Percentiles rank a stretch among this genome's conserved stretches.
Conservation (phyloP, 2,329 filamentous ascomycete species). For the Lasiodiplodia theobromae region DNA sequence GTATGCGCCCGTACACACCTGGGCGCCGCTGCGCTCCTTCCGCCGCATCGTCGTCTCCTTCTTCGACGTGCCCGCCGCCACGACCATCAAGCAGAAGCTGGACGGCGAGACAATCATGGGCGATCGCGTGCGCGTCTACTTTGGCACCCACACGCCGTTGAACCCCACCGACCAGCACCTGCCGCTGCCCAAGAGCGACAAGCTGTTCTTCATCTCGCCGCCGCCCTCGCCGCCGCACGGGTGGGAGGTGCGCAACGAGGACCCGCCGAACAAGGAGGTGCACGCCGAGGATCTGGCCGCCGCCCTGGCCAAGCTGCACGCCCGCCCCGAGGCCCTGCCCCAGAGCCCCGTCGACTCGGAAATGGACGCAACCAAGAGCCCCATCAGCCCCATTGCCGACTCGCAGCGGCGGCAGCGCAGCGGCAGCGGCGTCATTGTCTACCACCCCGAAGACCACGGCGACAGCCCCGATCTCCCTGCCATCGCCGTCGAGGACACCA, state of each 20-base stretch:
- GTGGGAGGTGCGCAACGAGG: slow-evolving; percentile 69
- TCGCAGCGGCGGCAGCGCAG: slow-evolving; percentile 42
- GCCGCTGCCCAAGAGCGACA: slow-evolving; percentile 61
- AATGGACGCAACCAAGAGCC: slow-evolving; percentile 38
- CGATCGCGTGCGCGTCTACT: slow-evolving; percentile 54
- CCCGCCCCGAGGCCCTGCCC: slow-evolving; percentile 37
- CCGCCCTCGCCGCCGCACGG: slow-evolving; percentile 70
- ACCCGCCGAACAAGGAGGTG: slow-evolving; percentile 70
- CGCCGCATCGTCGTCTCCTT: slow-evolving; percentile 83
- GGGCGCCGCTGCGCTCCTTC: slow-evolving; percentile 83
- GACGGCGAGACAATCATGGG: slow-evolving; percentile 78
- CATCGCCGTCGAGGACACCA: slow-evolving; percentile 70
- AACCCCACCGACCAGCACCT: slow-evolving; percentile 49
- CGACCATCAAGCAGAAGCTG: slow-evolving; percentile 73
- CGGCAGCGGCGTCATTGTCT: slow-evolving; percentile 67
- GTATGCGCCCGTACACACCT: slow-evolving; percentile 77
- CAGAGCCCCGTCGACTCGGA: slow-evolving; percentile 34
- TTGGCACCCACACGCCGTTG: slow-evolving; percentile 47
- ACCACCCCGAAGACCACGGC: slow-evolving; percentile 68
- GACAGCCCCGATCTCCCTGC: slow-evolving; percentile 65
- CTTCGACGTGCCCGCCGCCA: slow-evolving; percentile 72
- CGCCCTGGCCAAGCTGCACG: slow-evolving; percentile 62
- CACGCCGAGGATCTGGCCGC: slow-evolving; percentile 67
- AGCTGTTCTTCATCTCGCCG: slow-evolving; percentile 71
- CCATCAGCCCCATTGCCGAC: slow-evolving; percentile 35